Percentiles rank a stretch among this genome's conserved stretches.
These are phyloP conservation scores for Cercospora brassicicola DNA, from an alignment of 2,329 filamentous ascomycete species.

Conservation along the genomic window DNA sequence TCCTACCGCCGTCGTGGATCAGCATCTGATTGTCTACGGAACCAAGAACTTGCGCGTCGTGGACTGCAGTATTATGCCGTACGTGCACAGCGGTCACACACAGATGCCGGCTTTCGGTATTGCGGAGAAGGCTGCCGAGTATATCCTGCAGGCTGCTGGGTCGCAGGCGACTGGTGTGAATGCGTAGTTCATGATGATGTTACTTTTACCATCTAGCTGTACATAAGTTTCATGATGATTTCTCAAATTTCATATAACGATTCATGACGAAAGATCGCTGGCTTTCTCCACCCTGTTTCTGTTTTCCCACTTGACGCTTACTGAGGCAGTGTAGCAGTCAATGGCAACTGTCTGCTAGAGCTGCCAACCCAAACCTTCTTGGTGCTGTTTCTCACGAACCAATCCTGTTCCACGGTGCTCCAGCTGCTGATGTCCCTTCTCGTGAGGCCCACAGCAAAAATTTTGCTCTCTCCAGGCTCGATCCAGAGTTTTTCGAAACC, in stretches of 20 bases:
- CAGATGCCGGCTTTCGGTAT: slow-evolving; percentile 62
- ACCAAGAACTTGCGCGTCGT: slow-evolving; percentile 56
- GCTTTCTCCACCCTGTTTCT: not conserved
- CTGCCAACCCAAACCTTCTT: slow-evolving; percentile 61
- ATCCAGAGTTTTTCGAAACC: slow-evolving; percentile 40
- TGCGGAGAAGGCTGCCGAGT: slow-evolving; percentile 51
- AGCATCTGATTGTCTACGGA: slow-evolving; percentile 55
- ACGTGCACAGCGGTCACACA: slow-evolving; percentile 54
- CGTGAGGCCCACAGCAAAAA: slow-evolving; percentile 42
- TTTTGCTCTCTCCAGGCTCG: slow-evolving; percentile 34
- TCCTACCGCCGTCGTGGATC: slow-evolving; percentile 54
- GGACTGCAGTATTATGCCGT: slow-evolving; percentile 56
- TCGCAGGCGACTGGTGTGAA: slow-evolving; percentile 3
- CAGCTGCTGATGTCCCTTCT: slow-evolving; percentile 52
- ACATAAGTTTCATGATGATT: not conserved
- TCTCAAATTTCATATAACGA: not conserved
- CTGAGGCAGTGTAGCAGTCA: slow-evolving; percentile 17
- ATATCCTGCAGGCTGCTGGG: slow-evolving; percentile 15
- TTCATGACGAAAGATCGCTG: not conserved
- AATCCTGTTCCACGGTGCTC: slow-evolving; percentile 52
- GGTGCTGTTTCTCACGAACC: slow-evolving; percentile 57
- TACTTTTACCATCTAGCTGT: not conserved
- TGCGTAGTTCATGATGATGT: not conserved
- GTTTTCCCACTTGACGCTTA: not conserved
- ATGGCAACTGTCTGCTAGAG: slow-evolving; percentile 56